Base-by-base conservation (phyloP, 257 asterid species). In the Solanum sejunctum region DNA sequence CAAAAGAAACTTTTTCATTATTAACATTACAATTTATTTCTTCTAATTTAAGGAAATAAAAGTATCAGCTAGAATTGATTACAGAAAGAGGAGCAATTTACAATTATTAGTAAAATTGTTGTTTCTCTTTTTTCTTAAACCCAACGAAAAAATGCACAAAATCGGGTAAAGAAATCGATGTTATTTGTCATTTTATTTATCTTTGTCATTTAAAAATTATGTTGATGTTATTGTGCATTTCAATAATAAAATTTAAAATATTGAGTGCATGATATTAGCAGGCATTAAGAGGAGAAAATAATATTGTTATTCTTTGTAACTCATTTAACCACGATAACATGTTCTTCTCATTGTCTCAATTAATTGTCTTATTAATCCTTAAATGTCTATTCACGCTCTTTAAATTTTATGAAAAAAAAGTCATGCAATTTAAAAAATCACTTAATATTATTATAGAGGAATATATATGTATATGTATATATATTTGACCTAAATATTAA, bases 131-230 rank as follows among this genome's bases (percentile, higher is more conserved):
- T 32, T 32, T 3, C 36, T 28, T 28, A 28, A 28, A 28, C 32
- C 32, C 32, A 28, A 28, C 32, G 28, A 32, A 32, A 32, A 2
- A 32, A 32, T 32, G 36, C 36, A 32, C 36, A 32, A 32, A 32
- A 32, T 32, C 3, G 0, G 36, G 3, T 32, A 32, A 32, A 32
- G 0, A 32, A 0, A 32, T 32, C 3, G 3, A 32, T 0, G 0
- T 32, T 32, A 0, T 32, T 32, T 32, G 3, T 32, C 3, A 32
- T 32, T 32, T 32, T 32, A 2, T 3, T 32, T 32, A 32, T 32
- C 36, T 32, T 32, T 32, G 3, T 32, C 36, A 32, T 32, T 32
- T 0, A 32, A 32, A 32, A 32, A 32, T 32, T 32, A 32, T 32
- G 36, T 32, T 32, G 3, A 3, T 32, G 3, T 32, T 32, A 28